These are phyloP conservation scores for Russula virescens DNA, from an alignment of 768 basidiomycete genomes.

Conservation along the genomic window DNA sequence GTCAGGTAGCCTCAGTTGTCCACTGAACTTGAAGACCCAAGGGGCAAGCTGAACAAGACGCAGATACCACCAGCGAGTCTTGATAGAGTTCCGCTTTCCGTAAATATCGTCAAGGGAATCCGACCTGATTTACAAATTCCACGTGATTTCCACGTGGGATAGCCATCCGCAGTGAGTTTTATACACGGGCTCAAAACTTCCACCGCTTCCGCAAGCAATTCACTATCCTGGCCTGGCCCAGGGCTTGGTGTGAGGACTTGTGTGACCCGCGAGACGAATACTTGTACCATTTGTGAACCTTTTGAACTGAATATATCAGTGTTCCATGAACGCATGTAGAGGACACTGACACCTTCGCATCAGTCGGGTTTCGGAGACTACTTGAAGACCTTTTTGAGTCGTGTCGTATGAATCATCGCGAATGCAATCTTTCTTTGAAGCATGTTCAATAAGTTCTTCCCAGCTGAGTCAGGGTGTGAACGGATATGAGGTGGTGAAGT, in stretches of 20 bases:
- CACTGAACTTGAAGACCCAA: background rate
- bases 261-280: constrained; percentile 48
- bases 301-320: background rate
- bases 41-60: background rate
- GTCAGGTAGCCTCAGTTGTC: background rate
- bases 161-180: too few relatives aligned
- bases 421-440: constrained; percentile 88
- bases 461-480: constrained; percentile 7
- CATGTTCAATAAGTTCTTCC: constrained; percentile 22
- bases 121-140: background rate
- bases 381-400: constrained; percentile 62
- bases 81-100: background rate
- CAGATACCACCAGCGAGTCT: background rate
- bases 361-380: constrained; percentile 51
- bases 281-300: constrained; percentile 53
- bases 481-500: background rate
- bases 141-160: constrained; percentile 3
- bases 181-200: constrained; percentile 49
- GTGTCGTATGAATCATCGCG: constrained; percentile 76
- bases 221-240: constrained; percentile 47
- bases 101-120: constrained; percentile 8
- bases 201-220: constrained; percentile 45
- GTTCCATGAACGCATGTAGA: background rate
- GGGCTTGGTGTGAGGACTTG: constrained; percentile 40
- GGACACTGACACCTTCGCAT: constrained; percentile 32